Base-by-base conservation (phyloP, 768 basidiomycete species). In the Cystofilobasidium bisporidii region DNA sequence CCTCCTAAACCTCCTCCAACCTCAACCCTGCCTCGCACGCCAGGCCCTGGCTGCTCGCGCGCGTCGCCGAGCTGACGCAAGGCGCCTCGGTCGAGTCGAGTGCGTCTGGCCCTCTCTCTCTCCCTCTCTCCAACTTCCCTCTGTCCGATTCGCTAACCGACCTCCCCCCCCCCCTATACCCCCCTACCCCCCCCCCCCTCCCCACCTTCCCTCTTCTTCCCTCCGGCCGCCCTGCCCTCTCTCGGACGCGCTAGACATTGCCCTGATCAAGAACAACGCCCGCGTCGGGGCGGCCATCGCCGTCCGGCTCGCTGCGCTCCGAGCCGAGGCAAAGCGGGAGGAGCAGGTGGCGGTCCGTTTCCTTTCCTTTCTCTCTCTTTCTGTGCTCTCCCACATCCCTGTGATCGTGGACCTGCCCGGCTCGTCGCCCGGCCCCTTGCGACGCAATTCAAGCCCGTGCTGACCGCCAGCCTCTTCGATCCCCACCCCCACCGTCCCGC, bases 21-120 rank as follows among this genome's bases (percentile, higher is more conserved):
- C 43, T 43, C n/a, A n/a, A n/a, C 43, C 43, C 14, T 43, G 9
- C 20, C 43, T 3, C 20, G 20, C 43, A 26, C 50, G 1, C 96
- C 96, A 10, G n/a, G n/a, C n/a, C n/a, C n/a, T 98, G 94, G 94
- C 79, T 99, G 14, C 80, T 99, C 36, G 80, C 82, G 53, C 85
- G 94, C 36, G 86, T 98, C 1, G 82, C 82, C 20, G 87, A 94
- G 75, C 80, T 98, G 58, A 91, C 88, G 0, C 74, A 82, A 38
- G 91, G 80, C 80, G 69, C 91, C 90, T 8, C 63, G 20, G 78
- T 96, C 61, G 79, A 81, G 45, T 86, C 83, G 73, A 87, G 87
- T 87, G 68, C 76, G 87, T 43, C 17, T 15, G 78, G 36, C 28
- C 40, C 28, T n/a, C 50, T 32, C 9, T 30, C 33, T 22, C 22